phyloP scores from a whole-genome alignment of 139 green algal species.

The Micromonas commoda region DNA sequence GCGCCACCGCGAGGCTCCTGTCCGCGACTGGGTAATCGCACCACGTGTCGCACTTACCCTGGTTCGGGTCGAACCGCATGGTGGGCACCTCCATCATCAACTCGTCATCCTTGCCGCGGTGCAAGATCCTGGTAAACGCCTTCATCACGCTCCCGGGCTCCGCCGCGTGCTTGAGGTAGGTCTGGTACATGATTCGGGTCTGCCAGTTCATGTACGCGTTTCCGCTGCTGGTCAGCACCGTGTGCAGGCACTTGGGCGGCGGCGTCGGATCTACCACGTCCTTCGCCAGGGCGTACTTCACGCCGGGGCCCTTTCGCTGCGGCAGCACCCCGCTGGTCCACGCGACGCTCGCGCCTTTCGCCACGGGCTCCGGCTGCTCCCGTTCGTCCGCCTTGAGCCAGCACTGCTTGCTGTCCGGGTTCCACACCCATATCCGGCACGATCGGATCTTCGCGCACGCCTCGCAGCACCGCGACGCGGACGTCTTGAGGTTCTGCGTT shows the following conservation, averaged over 20 bases:
- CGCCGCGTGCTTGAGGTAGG: slow-evolving; percentile 15
- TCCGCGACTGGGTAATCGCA: slow-evolving; percentile 36
- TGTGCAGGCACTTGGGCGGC: slow-evolving; percentile 25
- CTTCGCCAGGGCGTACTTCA: background rate
- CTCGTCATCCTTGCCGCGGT: slow-evolving; percentile 43
- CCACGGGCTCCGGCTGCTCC: background rate
- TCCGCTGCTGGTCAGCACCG: slow-evolving; percentile 30
- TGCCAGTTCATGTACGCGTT: slow-evolving; percentile 43
- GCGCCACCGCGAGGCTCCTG: slow-evolving; percentile 13
- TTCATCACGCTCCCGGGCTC: slow-evolving; percentile 1
- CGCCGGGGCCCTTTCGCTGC: background rate
- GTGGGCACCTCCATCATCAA: slow-evolving; percentile 44
- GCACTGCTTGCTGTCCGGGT: slow-evolving; percentile 15
- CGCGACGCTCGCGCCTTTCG: background rate
- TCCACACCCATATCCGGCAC: slow-evolving; percentile 28
- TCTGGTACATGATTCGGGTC: slow-evolving; percentile 30
- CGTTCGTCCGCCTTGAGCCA: slow-evolving; percentile 27
- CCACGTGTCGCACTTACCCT: slow-evolving; percentile 40
- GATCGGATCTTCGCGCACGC: background rate
- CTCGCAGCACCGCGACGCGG: slow-evolving; percentile 16
- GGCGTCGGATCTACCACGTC: background rate
- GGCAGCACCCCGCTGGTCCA: background rate
- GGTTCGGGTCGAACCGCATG: slow-evolving; percentile 31
- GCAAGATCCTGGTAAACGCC: slow-evolving; percentile 45
- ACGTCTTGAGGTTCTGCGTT: background rate